These are phyloP conservation scores for Vitis riparia DNA, from an alignment of 164 flowering plant genomes.

Conservation along the genomic window DNA sequence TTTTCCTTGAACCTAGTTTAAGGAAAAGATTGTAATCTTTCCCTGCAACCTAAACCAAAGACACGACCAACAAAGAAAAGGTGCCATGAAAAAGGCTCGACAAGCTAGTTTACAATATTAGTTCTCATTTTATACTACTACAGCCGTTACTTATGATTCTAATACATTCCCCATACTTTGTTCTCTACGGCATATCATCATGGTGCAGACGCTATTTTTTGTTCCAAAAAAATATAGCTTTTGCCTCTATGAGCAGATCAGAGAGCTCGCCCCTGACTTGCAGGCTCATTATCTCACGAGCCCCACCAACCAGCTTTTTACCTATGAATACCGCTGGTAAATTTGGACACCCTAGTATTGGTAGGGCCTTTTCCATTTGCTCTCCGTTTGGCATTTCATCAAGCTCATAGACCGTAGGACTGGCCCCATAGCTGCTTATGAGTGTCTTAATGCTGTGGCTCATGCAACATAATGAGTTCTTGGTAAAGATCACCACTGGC, in stretches of 20 bases:
- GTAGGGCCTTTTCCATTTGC: slow-evolving; percentile 29
- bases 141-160: not conserved
- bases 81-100: no score
- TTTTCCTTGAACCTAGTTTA: no score
- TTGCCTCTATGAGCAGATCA: slow-evolving; percentile 29
- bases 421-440: slow-evolving; percentile 23
- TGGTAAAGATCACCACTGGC: slow-evolving; percentile 21
- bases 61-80: no score
- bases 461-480: slow-evolving; percentile 13
- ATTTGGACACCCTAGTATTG: slow-evolving; percentile 20
- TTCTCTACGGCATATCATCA: no score
- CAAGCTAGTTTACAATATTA: no score
- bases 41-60: no score
- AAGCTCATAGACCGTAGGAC: slow-evolving; percentile 30
- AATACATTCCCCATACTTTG: not conserved
- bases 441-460: slow-evolving; percentile 15
- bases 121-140: no score
- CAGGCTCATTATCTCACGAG: slow-evolving; percentile 37
- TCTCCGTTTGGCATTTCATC: slow-evolving; percentile 26
- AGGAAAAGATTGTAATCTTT: no score
- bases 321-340: slow-evolving; percentile 52
- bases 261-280: slow-evolving; percentile 26
- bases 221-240: slow-evolving; percentile 34
- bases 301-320: slow-evolving; percentile 35
- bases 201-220: not conserved